phyloP scores from a whole-genome alignment of 495 filamentous ascomycete species.

The Hypoxylon crocopeplum region DNA sequence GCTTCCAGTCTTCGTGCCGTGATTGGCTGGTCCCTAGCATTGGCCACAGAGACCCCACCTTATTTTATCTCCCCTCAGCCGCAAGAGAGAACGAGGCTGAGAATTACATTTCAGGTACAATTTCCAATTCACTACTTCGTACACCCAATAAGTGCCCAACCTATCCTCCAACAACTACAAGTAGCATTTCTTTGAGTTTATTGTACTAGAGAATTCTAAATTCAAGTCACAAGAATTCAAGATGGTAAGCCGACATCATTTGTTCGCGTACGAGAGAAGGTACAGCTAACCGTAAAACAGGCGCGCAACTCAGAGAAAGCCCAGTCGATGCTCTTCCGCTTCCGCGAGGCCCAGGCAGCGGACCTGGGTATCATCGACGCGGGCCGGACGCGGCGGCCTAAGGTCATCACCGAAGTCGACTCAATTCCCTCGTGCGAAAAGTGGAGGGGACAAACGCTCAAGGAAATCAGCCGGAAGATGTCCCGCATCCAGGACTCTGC shows the following conservation, averaged over 20 bases:
- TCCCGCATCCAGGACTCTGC: conserved; percentile 90
- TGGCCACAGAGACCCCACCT: background rate
- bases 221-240: conserved; percentile 20
- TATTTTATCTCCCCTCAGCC: conserved; percentile 16
- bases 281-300: conserved; percentile 37
- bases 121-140: background rate
- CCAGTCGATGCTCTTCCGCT: conserved; percentile 99
- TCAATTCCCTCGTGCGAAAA: conserved; percentile 90
- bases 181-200: background rate
- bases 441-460: conserved; percentile 97
- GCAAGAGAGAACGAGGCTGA: conserved; percentile 29
- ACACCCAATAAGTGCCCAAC: no score
- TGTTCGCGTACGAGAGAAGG: background rate
- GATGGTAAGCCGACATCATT: conserved; percentile 34
- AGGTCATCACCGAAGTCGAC: conserved; percentile 83
- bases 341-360: conserved; percentile 95
- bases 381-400: conserved; percentile 87
- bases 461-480: conserved; percentile 96
- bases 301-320: conserved; percentile 93
- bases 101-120: conserved; percentile 4
- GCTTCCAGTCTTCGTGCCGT: no score
- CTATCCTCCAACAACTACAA: no score
- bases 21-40: conserved; percentile 1
- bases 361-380: conserved; percentile 95
- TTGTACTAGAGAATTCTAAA: background rate